These are phyloP conservation scores for Elongisporangium senticosum DNA, from an alignment of 352 stramenopile species.

Conservation along the genomic window DNA sequence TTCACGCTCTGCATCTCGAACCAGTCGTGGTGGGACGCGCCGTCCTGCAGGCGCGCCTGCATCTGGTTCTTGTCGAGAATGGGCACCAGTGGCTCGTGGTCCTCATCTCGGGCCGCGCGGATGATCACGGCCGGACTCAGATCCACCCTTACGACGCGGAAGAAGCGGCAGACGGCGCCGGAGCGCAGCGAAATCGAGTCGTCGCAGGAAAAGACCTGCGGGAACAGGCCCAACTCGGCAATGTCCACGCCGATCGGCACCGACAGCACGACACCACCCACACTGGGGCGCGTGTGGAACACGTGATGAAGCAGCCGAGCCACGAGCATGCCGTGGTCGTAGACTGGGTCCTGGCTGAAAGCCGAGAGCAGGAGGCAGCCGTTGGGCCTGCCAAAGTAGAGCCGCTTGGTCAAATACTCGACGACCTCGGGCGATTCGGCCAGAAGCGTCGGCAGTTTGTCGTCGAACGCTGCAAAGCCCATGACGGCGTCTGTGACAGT, in stretches of 20 bases:
- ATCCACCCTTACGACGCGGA: slow-evolving; percentile 40
- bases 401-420: slow-evolving; percentile 59
- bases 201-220: slow-evolving; percentile 51
- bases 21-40: slow-evolving; percentile 31
- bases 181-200: slow-evolving; percentile 38
- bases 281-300: slow-evolving; percentile 26
- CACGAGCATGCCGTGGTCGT: slow-evolving; percentile 18
- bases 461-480: slow-evolving; percentile 61
- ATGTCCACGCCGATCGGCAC: slow-evolving; percentile 46
- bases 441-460: slow-evolving; percentile 38
- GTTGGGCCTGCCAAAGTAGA: slow-evolving; percentile 39
- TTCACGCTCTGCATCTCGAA: slow-evolving; percentile 25
- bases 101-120: slow-evolving; percentile 8
- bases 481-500: slow-evolving; percentile 8
- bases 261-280: slow-evolving; percentile 47
- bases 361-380: slow-evolving; percentile 47
- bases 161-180: slow-evolving; percentile 52
- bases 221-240: slow-evolving; percentile 50
- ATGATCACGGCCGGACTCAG: slow-evolving; percentile 38
- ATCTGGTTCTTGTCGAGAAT: slow-evolving; percentile 27
- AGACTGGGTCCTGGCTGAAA: slow-evolving; percentile 30
- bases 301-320: slow-evolving; percentile 36
- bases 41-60: slow-evolving; percentile 24
- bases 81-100: slow-evolving; percentile 18
- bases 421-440: slow-evolving; percentile 49